Evolutionary conservation across 2,329 filamentous ascomycete species (phyloP), one percentile per base, ranked within the genome.

Genomic region (Nemania abortiva): DNA sequence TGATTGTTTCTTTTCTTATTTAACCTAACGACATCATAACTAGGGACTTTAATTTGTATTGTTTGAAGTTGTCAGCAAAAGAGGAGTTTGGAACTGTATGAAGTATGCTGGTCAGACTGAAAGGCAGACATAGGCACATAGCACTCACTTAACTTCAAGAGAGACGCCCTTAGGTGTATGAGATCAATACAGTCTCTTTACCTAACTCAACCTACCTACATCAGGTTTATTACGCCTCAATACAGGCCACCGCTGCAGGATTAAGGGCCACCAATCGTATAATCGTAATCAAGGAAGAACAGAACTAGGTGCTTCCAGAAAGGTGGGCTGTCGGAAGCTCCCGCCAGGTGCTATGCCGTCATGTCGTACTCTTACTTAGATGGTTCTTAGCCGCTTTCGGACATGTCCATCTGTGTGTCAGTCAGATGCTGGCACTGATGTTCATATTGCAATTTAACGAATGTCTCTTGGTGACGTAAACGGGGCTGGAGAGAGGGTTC

Each of bases 401-500:
- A n/a, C 39, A 37, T 66, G 22, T 42, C 42, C 47, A 52, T 34
- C 29, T 27, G n/a, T 27, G 24, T 24, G 54, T 57, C 31, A 31
- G 39, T 11, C n/a, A 18, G 11, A 45, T 63, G 27, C 13, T 22
- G 29, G 20, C 18, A 29, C 6, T 34, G 37, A 49, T n/a, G 11
- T 37, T 52, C 31, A 18, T 31, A 20, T 29, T 52, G 29, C 29
- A 39, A 31, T 55, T 59, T 20, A 37, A 58, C 24, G 11, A 62
- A 20, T 49, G 42, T 70, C 49, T 70, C 42, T 52, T 11, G 15
- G 47, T 71, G 67, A 71, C 67, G 67, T 71, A 71, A 55, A 58
- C 11, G n/a, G 52, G 27, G 31, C 31, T 15, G 61, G 53, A 31
- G 52, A 63, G 27, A 66, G 54, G 20, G 34, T 34, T 53, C 27